phyloP scores from a whole-genome alignment of 345 rosid genomes.

The Viola odorata region DNA sequence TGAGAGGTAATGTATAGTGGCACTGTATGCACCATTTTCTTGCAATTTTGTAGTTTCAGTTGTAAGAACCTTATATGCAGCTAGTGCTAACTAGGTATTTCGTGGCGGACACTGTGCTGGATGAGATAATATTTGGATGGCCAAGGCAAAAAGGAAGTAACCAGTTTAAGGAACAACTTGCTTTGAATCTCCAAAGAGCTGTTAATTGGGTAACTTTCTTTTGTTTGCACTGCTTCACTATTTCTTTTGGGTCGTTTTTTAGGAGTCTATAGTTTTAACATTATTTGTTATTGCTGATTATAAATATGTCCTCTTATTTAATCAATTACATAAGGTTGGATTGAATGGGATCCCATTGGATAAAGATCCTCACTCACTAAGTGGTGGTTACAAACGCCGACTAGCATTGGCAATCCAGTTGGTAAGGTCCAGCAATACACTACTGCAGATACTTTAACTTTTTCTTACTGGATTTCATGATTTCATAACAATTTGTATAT shows the following conservation, averaged over 20 bases:
- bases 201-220: constrained; percentile 62
- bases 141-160: constrained; percentile 67
- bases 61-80: constrained; percentile 11
- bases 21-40: background rate
- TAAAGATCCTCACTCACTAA: constrained; percentile 81
- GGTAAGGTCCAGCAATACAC: constrained; percentile 37
- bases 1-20: constrained; percentile 52
- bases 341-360: constrained; percentile 67
- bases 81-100: constrained; percentile 47
- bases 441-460: background rate
- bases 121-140: constrained; percentile 89
- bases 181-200: constrained; percentile 76
- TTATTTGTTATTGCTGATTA: background rate
- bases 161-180: constrained; percentile 58
- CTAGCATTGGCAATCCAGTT: constrained; percentile 89
- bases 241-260: constrained; percentile 8
- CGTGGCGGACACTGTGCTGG: constrained; percentile 79
- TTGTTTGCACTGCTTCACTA: background rate
- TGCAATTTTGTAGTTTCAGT: background rate
- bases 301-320: constrained; percentile 1
- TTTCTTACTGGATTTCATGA: background rate
- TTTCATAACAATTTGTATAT: background rate
- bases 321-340: constrained; percentile 59
- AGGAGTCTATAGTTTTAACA: background rate
- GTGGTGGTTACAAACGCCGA: constrained; percentile 91